These are phyloP conservation scores for Clavariopsis aquatica DNA, from an alignment of 495 filamentous ascomycete genomes.

Conservation along the genomic window DNA sequence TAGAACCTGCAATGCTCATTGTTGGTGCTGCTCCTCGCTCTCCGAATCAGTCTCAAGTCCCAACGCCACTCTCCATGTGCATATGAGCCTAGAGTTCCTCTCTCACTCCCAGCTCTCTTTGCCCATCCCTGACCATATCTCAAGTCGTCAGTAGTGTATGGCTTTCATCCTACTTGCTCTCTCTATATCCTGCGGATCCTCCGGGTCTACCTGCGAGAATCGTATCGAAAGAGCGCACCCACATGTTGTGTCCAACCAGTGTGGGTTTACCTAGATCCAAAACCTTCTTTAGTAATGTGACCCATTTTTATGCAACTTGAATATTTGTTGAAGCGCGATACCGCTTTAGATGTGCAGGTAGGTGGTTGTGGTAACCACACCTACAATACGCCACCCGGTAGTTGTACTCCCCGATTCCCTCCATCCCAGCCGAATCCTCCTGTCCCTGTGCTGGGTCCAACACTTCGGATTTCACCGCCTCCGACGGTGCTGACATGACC, in stretches of 20 bases:
- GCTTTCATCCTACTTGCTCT: neutral
- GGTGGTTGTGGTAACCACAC: neutral
- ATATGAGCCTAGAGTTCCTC: neutral
- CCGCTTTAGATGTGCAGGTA: neutral
- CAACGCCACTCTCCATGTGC: neutral
- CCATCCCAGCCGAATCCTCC: conserved; percentile 30
- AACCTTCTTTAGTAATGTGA: neutral
- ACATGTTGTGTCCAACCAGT: neutral
- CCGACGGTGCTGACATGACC: conserved; percentile 40
- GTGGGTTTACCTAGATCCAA: neutral
- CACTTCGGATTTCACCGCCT: conserved; percentile 14
- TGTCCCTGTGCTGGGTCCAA: conserved; percentile 17
- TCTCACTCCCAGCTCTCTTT: neutral
- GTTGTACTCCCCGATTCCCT: conserved; percentile 29
- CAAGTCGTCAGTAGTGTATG: too few relatives aligned
- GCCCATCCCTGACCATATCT: neutral
- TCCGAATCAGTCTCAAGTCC: neutral
- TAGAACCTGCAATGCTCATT: too few relatives aligned
- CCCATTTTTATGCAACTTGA: neutral
- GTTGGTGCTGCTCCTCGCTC: neutral
- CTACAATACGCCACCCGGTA: conserved; percentile 38
- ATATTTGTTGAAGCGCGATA: neutral
- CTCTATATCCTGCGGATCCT: neutral
- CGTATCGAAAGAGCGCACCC: neutral
- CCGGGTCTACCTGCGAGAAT: conserved; percentile 2